Base-by-base conservation (phyloP, 2,329 filamentous ascomycete genomes). In the Davidsoniella virescens region DNA sequence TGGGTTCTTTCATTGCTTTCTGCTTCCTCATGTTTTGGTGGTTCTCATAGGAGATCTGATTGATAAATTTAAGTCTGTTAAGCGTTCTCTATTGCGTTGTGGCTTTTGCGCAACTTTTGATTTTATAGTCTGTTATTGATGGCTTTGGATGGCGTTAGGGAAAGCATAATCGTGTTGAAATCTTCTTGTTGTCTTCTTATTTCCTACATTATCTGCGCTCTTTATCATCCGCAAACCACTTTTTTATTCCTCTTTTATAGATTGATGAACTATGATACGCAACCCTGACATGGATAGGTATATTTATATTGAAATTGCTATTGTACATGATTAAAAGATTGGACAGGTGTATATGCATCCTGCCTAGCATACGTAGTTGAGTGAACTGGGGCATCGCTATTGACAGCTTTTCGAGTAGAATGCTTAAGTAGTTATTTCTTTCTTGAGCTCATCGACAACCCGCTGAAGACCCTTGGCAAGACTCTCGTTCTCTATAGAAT, bases 1-100 rank as follows among this genome's bases (percentile, higher is more conserved):
- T 98, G 69, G 92, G 87, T 16, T 70, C 72, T 44, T 94, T 98
- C 60, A 87, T 98, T 60, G 88, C 87, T 0, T 75, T 94, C 58
- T 96, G 92, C 67, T 93, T 93, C 61, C 66, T 96, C 59, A 67
- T 93, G 67, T 75, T 96, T 59, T 76, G 90, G 59, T 93, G 80
- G 64, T 84, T 92, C 61, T 53, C 29, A 25, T 53, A 53, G 40
- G 25, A 26, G 6, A 5, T 8, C 20, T 14, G 37, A 10, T 12
- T 40, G 50, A 38, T 44, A 18, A 41, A 17, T 51, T 4, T 42
- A 33, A 6, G 36, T 8, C 17, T 47, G 33, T 49, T 25, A 18
- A 29, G 26, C 14, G 17, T 47, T 37, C 45, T 10, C 20, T 52
- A 44, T 43, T 33, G 26, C 26, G 26, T 33, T 33, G 26, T 33